Percentiles rank a stretch among this genome's conserved stretches.
Evolutionary conservation across 257 asterid species (phyloP).

Genomic region (Solanum medicagineum): DNA sequence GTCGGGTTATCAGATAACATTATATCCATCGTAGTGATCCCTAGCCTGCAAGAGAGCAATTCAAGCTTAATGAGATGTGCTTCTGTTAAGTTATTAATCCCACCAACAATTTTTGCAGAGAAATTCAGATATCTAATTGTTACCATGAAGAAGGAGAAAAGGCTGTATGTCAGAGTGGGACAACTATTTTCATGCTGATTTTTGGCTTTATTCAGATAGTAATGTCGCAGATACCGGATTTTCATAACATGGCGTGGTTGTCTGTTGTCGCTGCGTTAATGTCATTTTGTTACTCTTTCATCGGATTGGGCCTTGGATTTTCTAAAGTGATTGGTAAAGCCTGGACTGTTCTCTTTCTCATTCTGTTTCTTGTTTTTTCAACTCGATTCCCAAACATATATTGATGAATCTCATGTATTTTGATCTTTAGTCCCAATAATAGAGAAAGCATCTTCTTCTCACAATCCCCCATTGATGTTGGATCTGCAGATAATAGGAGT

Average conservation of each 20-base stretch:
- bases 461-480: background rate
- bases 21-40: background rate
- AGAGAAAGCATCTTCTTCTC: background rate
- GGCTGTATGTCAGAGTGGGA: conserved; percentile 30
- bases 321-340: conserved; percentile 54
- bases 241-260: conserved; percentile 53
- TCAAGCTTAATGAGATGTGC: background rate
- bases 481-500: conserved; percentile 45
- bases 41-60: background rate
- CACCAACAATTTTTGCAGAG: conserved; percentile 29
- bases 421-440: background rate
- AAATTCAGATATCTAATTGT: conserved; percentile 62
- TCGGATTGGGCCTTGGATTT: conserved; percentile 61
- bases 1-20: background rate
- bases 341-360: background rate
- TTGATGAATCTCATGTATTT: background rate
- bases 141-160: conserved; percentile 52
- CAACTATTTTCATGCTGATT: conserved; percentile 30
- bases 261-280: conserved; percentile 59
- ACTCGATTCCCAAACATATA: background rate
- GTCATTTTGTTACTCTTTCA: conserved; percentile 56
- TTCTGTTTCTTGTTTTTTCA: background rate
- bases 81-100: background rate
- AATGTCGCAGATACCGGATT: conserved; percentile 62
- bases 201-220: conserved; percentile 51